Evolutionary conservation across 108 stramenopile species (phyloP).

Genomic region (Bacterosira constricta): DNA sequence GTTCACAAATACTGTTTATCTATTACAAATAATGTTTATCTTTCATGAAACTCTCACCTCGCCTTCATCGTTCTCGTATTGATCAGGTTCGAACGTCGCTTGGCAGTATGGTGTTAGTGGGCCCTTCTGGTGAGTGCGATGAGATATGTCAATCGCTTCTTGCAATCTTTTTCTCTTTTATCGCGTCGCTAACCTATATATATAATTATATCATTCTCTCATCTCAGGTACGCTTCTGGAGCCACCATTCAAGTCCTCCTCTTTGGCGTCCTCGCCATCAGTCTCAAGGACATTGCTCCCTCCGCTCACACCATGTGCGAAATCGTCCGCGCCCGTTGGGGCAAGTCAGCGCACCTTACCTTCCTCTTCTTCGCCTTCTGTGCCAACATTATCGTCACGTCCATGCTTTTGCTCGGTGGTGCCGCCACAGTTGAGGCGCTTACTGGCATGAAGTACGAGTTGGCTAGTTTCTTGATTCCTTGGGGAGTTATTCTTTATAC

Average conservation of each 20-base stretch:
- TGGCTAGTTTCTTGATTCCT: slow-evolving; percentile 89
- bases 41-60: no score
- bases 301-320: slow-evolving; percentile 92
- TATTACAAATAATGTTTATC: no score
- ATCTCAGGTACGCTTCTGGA: slow-evolving; percentile 81
- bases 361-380: slow-evolving; percentile 91
- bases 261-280: slow-evolving; percentile 93
- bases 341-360: slow-evolving; percentile 82
- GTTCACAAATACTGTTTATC: no score
- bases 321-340: slow-evolving; percentile 94
- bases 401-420: slow-evolving; percentile 95
- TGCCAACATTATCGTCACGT: slow-evolving; percentile 86
- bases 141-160: no score
- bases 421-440: slow-evolving; percentile 90
- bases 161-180: slow-evolving; percentile 1
- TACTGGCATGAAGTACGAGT: slow-evolving; percentile 82
- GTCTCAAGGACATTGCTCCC: slow-evolving; percentile 89
- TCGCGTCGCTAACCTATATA: no score
- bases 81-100: slow-evolving; percentile 94
- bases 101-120: slow-evolving; percentile 92
- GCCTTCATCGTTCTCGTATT: no score
- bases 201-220: no score
- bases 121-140: slow-evolving; percentile 81
- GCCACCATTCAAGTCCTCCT: slow-evolving; percentile 93
- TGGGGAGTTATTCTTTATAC: slow-evolving; percentile 95